phyloP scores from a whole-genome alignment of 1,284 basidiomycete species.

The Irpex sp. region DNA sequence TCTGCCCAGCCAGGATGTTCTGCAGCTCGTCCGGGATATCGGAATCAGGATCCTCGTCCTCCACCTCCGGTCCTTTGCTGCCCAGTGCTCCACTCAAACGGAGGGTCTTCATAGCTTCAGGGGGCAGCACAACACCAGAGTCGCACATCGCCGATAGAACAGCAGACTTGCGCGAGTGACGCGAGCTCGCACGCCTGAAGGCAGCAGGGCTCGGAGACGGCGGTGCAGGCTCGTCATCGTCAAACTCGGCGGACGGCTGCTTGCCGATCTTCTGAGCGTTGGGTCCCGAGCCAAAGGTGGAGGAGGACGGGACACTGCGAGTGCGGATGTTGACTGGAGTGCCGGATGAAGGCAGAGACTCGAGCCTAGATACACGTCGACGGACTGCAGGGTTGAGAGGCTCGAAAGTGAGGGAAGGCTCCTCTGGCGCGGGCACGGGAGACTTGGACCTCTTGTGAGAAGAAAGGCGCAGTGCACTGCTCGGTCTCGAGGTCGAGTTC shows the following conservation, averaged over 20 bases:
- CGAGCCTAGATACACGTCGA: conserved; percentile 15
- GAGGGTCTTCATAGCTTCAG: conserved; percentile 46
- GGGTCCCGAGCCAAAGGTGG: conserved; percentile 43
- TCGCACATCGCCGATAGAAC: conserved; percentile 27
- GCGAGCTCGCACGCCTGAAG: conserved; percentile 30
- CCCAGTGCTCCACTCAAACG: conserved; percentile 63
- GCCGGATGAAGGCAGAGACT: conserved; percentile 13
- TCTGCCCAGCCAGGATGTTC: conserved; percentile 48
- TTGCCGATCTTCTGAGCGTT: conserved; percentile 28
- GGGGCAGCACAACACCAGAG: conserved; percentile 35
- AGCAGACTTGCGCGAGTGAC: conserved; percentile 32
- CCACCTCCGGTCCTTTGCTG: conserved; percentile 39
- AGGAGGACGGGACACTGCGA: conserved; percentile 18
- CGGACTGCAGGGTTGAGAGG: conserved; percentile 47
- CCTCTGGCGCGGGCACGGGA: conserved; percentile 42
- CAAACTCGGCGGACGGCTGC: conserved; percentile 10
- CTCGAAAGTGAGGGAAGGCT: conserved; percentile 49
- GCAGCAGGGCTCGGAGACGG: conserved; percentile 33
- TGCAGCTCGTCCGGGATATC: conserved; percentile 74
- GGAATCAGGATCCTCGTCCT: conserved; percentile 58
- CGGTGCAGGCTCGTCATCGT: conserved; percentile 21
- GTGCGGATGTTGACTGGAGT: conserved; percentile 4
- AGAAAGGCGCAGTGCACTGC: conserved; percentile 17
- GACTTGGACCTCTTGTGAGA: conserved; percentile 48
- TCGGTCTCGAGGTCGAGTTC: conserved; percentile 13